Conservation (phyloP, 345 rosid species). For the Clarkia xantiana region DNA sequence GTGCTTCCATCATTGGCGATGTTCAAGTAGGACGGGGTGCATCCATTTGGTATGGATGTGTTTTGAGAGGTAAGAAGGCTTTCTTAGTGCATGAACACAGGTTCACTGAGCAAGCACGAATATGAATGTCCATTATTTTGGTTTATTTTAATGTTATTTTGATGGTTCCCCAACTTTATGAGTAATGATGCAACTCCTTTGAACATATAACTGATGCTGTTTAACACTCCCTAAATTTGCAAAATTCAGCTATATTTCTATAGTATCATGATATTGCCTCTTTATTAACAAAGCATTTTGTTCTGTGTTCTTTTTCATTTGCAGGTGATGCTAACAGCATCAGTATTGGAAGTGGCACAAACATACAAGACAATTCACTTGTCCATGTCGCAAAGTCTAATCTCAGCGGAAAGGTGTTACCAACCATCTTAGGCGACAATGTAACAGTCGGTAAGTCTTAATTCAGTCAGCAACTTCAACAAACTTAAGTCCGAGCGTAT, state of each 20-base stretch:
- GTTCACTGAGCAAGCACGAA: too few relatives aligned
- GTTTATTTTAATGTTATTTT: too few relatives aligned
- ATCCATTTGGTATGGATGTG: slow-evolving; percentile 93
- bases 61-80: slow-evolving; percentile 57
- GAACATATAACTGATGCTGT: too few relatives aligned
- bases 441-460: slow-evolving; percentile 72
- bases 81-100: background rate
- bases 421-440: slow-evolving; percentile 81
- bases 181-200: too few relatives aligned
- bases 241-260: too few relatives aligned
- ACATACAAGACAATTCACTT: slow-evolving; percentile 94
- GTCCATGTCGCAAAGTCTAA: slow-evolving; percentile 94
- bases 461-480: too few relatives aligned
- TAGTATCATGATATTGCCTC: too few relatives aligned
- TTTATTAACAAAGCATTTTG: too few relatives aligned
- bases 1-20: slow-evolving; percentile 81
- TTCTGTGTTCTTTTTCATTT: background rate
- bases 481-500: too few relatives aligned
- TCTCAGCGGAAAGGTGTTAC: slow-evolving; percentile 77
- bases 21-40: slow-evolving; percentile 74
- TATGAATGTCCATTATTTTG: too few relatives aligned
- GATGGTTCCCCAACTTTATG: too few relatives aligned
- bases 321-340: slow-evolving; percentile 81
- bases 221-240: too few relatives aligned
- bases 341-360: slow-evolving; percentile 75